Conservation (phyloP, 257 asterid species). For the Ilex aquifolium region DNA sequence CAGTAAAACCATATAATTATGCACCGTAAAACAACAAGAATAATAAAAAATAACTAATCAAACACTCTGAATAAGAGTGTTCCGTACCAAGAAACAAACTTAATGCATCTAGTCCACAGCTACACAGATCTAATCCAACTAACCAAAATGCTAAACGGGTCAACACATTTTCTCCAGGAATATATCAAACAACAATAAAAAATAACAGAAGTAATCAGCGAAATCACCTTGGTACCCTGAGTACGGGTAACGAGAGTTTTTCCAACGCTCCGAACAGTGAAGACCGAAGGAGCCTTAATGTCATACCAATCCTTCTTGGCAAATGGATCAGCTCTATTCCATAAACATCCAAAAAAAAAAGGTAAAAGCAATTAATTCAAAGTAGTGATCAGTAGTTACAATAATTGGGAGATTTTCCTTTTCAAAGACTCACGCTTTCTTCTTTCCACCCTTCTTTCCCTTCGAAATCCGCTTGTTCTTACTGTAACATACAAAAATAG, state of each 20-base stretch:
- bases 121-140: no score
- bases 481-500: not conserved
- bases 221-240: conserved; percentile 54
- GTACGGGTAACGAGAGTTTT: conserved; percentile 56
- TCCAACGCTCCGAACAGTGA: conserved; percentile 41
- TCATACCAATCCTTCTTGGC: conserved; percentile 66
- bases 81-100: no score
- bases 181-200: no score
- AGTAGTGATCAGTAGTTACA: not conserved
- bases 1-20: no score
- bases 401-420: not conserved
- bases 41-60: no score
- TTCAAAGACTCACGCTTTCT: conserved; percentile 36
- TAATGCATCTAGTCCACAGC: no score
- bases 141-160: no score
- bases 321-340: conserved; percentile 42
- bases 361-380: not conserved
- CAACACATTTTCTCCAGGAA: no score
- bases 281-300: conserved; percentile 52
- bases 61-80: no score
- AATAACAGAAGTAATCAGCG: not conserved
- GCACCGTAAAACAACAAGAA: no score
- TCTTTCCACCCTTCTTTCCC: conserved; percentile 71
- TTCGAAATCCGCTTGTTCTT: conserved; percentile 42
- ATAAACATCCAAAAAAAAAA: not conserved